A percentile compares a stretch with the other conserved stretches of the same genome.
Evolutionary conservation across 768 basidiomycete species (phyloP).

Genomic region (Suillus subaureus): DNA sequence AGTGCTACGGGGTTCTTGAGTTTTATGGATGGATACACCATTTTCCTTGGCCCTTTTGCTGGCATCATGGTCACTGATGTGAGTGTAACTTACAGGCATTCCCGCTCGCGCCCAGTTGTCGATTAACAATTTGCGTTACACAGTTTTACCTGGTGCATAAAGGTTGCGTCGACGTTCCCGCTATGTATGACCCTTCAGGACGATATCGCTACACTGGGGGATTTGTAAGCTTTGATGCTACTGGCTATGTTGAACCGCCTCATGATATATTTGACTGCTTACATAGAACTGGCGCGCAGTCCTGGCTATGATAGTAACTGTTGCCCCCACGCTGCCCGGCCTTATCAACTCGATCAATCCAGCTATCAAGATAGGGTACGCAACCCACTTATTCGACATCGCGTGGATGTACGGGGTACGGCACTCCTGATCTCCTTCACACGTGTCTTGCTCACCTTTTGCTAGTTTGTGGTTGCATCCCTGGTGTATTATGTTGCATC

Average conservation of each 20-base stretch:
- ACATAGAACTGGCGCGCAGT: slow-evolving; percentile 81
- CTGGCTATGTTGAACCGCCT: neutral
- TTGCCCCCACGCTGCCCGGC: slow-evolving; percentile 76
- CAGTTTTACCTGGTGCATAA: slow-evolving; percentile 81
- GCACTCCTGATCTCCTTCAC: slow-evolving; percentile 11
- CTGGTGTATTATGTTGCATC: slow-evolving; percentile 30
- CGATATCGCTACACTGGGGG: slow-evolving; percentile 79
- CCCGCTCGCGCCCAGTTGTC: neutral
- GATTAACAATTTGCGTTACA: slow-evolving; percentile 7
- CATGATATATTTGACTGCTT: neutral
- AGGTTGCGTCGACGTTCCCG: slow-evolving; percentile 75
- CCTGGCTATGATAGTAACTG: slow-evolving; percentile 66
- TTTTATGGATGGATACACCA: slow-evolving; percentile 85
- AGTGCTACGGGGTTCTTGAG: slow-evolving; percentile 68
- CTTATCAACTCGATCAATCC: slow-evolving; percentile 75
- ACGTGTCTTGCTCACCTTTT: slow-evolving; percentile 12
- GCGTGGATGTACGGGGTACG: slow-evolving; percentile 78
- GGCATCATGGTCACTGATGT: slow-evolving; percentile 69
- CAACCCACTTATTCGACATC: slow-evolving; percentile 61
- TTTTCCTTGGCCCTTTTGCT: slow-evolving; percentile 85
- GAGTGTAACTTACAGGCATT: slow-evolving; percentile 25
- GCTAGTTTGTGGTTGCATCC: slow-evolving; percentile 27
- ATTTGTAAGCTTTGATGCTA: slow-evolving; percentile 53
- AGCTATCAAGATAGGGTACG: slow-evolving; percentile 60
- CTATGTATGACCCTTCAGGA: slow-evolving; percentile 80